A percentile compares a stretch with the other conserved stretches of the same genome.
These are phyloP conservation scores for Eucalyptus erythrocorys DNA, from an alignment of 345 rosid genomes.

Conservation along the genomic window DNA sequence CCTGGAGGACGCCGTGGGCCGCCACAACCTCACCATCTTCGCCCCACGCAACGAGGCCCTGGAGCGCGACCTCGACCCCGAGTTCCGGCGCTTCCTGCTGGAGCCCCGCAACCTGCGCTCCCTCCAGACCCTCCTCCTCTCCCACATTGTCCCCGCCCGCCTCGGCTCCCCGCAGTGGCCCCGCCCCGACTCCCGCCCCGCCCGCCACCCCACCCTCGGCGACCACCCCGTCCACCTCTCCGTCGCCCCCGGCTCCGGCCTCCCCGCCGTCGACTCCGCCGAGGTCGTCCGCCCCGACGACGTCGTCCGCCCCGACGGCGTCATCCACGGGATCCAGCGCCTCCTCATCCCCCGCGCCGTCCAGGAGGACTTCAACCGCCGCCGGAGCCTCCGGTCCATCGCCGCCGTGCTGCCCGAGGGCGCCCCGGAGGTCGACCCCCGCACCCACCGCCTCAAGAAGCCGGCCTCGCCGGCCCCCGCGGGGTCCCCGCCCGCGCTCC, in stretches of 20 bases:
- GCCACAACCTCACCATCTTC: slow-evolving; percentile 82
- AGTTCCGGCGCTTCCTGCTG: slow-evolving; percentile 81
- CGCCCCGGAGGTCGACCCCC: slow-evolving; percentile 67
- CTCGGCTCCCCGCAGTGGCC: slow-evolving; percentile 53
- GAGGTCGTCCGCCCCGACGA: slow-evolving; percentile 30
- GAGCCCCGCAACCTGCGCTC: slow-evolving; percentile 85
- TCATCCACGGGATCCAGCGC: slow-evolving; percentile 58
- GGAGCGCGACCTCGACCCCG: slow-evolving; percentile 78
- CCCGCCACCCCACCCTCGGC: slow-evolving; percentile 34
- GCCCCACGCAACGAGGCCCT: slow-evolving; percentile 86
- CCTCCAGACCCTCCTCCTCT: slow-evolving; percentile 58
- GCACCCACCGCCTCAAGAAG: slow-evolving; percentile 56
- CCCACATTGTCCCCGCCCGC: slow-evolving; percentile 66
- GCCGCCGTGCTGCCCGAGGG: slow-evolving; percentile 59
- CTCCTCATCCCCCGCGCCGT: slow-evolving; percentile 57
- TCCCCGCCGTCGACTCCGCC: slow-evolving; percentile 27
- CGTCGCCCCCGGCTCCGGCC: slow-evolving; percentile 14
- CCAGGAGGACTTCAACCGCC: slow-evolving; percentile 50
- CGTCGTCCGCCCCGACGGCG: slow-evolving; percentile 54
- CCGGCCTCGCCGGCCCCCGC: slow-evolving; percentile 37
- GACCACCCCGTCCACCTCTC: slow-evolving; percentile 33
- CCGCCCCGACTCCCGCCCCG: not conserved
- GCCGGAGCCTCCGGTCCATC: slow-evolving; percentile 48
- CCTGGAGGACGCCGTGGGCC: slow-evolving; percentile 78
- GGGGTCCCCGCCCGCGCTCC: slow-evolving; percentile 73